A percentile compares a stretch with the other conserved stretches of the same genome.
phyloP scores from a whole-genome alignment of 306 rosid genomes.

The Prosopis cineraria region DNA sequence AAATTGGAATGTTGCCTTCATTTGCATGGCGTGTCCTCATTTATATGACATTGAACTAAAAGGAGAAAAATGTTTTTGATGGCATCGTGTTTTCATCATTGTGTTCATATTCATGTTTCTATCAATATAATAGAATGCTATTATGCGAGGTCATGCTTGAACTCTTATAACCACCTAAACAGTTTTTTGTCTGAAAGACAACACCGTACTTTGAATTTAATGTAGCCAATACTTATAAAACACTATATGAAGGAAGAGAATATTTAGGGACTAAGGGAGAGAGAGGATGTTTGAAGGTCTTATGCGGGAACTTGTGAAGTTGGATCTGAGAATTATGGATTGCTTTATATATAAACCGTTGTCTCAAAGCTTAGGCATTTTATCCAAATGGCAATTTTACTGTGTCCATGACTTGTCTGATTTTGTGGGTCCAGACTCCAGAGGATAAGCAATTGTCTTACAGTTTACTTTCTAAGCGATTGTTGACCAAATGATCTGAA shows the following conservation, averaged over 20 bases:
- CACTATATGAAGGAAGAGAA: neutral
- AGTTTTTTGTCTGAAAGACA: conserved; percentile 7
- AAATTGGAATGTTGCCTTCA: neutral
- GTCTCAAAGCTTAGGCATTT: conserved; percentile 20
- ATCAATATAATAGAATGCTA: neutral
- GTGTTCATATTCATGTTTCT: conserved; percentile 1
- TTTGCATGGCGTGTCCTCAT: neutral
- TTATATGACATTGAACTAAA: neutral
- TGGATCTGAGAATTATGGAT: conserved; percentile 9
- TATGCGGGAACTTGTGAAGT: conserved; percentile 3
- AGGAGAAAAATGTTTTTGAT: neutral
- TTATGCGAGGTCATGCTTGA: conserved; percentile 20
- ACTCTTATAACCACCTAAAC: neutral
- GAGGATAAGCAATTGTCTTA: neutral
- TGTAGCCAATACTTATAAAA: neutral
- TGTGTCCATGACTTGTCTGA: neutral
- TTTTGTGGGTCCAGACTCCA: neutral
- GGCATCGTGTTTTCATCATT: neutral
- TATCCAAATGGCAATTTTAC: neutral
- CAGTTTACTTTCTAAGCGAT: neutral
- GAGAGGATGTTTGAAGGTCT: conserved; percentile 1
- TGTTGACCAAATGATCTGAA: conserved; percentile 24
- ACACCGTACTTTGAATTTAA: conserved; percentile 12
- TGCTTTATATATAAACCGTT: conserved; percentile 17
- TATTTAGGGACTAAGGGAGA: no score